Evolutionary conservation across 2,329 filamentous ascomycete genomes (phyloP), one percentile per base, ranked within the genome.

Genomic region (Aspergillus neoniger): DNA sequence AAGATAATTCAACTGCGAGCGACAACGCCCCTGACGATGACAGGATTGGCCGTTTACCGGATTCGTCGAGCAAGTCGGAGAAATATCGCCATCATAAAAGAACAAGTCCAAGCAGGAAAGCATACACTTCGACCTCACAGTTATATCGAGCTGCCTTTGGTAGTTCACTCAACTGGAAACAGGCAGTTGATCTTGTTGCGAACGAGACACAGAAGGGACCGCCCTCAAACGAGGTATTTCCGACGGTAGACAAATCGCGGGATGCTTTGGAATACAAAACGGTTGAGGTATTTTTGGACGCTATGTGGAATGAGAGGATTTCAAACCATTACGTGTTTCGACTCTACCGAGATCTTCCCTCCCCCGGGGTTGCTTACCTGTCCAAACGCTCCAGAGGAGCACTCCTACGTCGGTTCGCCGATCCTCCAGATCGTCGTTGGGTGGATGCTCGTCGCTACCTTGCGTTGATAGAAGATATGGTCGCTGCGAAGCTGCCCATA

Each of bases 391-490:
- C 86, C 51, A 85, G 92, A 17, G 86, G 87, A 56, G 75, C 80
- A 7, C 79, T 96, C 19, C 79, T 96, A 55, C 86, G 85, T 57
- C 84, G 87, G 44, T 85, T 96, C 63, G 88, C 89, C 19, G 83
- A 85, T 49, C 78, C 79, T 12, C 69, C 63, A 9, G 69, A 77
- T 43, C 72, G 72, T 47, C 72, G 75, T 28, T 72, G 70, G 66
- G 67, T 69, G 17, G 50, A 96, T 92, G 89, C 81, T 91, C 68
- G 77, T 53, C 88, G 91, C 57, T 98, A 94, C 76, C 88, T 97
- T 64, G 86, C 88, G 5, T 80, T 97, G 23, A 82, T 98, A 17
- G 88, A 93, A 64, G 94, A 99, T 69, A 89, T 96, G 79, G 89
- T 91, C 68, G 82, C 82, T 56, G 85, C 87, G n/a, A 85, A 87